Conservation (phyloP, 768 basidiomycete species). For the Leccinellum rugosiceps region DNA sequence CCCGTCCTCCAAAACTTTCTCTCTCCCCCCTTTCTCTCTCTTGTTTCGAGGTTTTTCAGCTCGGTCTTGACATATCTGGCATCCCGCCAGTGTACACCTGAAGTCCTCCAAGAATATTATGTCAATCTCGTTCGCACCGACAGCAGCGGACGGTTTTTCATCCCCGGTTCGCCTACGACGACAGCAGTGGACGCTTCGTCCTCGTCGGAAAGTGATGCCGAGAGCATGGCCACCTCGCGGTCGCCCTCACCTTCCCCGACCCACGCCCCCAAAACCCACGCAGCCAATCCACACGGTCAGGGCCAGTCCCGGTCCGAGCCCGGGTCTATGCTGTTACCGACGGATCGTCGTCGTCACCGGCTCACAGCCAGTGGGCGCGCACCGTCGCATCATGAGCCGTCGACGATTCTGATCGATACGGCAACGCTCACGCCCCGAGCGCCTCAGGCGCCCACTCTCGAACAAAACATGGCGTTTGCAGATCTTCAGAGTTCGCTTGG, state of each 20-base stretch:
- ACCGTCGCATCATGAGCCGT: constrained; percentile 31
- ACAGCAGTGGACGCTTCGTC: neutral
- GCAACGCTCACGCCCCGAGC: constrained; percentile 39
- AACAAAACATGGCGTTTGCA: constrained; percentile 84
- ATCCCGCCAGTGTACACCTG: constrained; percentile 71
- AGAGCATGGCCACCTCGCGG: constrained; percentile 45
- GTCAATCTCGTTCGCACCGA: constrained; percentile 89
- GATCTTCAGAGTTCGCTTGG: constrained; percentile 51
- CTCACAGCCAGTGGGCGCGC: constrained; percentile 23
- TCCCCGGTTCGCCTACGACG: constrained; percentile 40
- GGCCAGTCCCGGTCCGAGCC: neutral
- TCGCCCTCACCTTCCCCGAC: constrained; percentile 44
- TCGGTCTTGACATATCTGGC: constrained; percentile 19
- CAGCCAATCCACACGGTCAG: neutral
- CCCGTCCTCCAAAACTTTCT: neutral
- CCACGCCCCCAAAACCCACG: constrained; percentile 6
- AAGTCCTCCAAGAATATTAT: constrained; percentile 91
- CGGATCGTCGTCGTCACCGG: constrained; percentile 24
- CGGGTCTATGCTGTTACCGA: neutral
- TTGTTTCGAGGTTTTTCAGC: constrained; percentile 4
- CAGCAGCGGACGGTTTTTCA: constrained; percentile 54
- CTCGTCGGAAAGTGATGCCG: constrained; percentile 50
- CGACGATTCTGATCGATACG: constrained; percentile 38
- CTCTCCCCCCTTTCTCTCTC: neutral
- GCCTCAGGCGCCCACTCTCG: constrained; percentile 63